These are phyloP conservation scores for Xylaria bambusicola DNA, from an alignment of 495 filamentous ascomycete genomes.

Conservation along the genomic window DNA sequence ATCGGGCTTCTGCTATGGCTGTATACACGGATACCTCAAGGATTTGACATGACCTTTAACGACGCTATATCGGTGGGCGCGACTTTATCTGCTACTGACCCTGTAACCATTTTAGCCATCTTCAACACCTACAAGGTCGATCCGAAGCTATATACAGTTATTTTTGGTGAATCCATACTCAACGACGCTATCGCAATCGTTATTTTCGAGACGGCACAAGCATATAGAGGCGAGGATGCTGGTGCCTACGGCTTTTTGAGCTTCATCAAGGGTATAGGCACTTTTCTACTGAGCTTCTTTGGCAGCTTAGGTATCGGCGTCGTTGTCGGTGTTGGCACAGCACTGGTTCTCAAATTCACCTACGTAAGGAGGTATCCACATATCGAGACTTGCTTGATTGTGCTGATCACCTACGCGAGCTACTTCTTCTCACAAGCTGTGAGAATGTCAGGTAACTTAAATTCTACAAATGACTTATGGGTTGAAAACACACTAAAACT, in stretches of 20 bases:
- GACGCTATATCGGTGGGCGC: conserved; percentile 96
- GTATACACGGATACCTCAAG: conserved; percentile 83
- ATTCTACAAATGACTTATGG: neutral
- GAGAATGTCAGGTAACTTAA: conserved; percentile 81
- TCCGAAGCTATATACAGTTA: conserved; percentile 95
- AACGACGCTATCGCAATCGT: conserved; percentile 99
- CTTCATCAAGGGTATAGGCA: conserved; percentile 85
- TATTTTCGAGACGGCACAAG: conserved; percentile 94
- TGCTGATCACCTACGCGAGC: conserved; percentile 90
- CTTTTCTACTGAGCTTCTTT: conserved; percentile 95
- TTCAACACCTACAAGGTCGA: conserved; percentile 99
- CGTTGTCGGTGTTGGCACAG: conserved; percentile 80
- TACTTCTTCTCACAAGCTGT: conserved; percentile 97
- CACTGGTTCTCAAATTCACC: conserved; percentile 88
- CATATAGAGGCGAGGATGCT: conserved; percentile 67
- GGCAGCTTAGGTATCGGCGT: conserved; percentile 89
- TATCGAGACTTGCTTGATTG: conserved; percentile 93
- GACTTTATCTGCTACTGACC: conserved; percentile 94
- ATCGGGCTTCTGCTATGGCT: conserved; percentile 83
- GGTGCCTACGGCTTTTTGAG: conserved; percentile 69
- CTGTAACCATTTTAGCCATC: conserved; percentile 95
- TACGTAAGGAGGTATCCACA: conserved; percentile 88
- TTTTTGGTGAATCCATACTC: conserved; percentile 96
- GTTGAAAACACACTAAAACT: conserved; percentile 16
- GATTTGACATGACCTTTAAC: conserved; percentile 81